Evolutionary conservation across 768 basidiomycete species (phyloP), one percentile per base, ranked within the genome.

Genomic region (Auriscalpium microsporum): DNA sequence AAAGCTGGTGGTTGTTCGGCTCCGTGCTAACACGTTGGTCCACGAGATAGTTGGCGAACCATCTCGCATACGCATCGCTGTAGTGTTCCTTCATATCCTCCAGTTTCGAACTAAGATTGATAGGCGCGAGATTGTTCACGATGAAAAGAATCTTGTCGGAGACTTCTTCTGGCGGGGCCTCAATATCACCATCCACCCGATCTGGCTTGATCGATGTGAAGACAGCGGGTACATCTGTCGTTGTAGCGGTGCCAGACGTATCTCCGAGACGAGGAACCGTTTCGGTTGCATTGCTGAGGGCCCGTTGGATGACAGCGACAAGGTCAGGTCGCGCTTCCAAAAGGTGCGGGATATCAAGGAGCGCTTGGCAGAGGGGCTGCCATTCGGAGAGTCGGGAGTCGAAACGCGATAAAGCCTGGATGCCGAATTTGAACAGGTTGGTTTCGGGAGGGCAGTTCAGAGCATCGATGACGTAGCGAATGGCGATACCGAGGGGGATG

Each of bases 1-100:
- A 99, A 36, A 98, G 81, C 48, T 84, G 80, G 62, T 98, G 96
- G 65, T 98, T 96, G 76, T 99, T 99, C 52, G 92, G 92, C 71
- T 99, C 96, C 55, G 88, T 87, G 71, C 87, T 89, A 69, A 98
- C 84, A 38, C 96, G 89, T 65, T 97, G 91, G 64, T 94, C 92
- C 37, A 99, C 94, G 48, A 99, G 79, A 69, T 98, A 99, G 67
- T 96, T 88, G 46, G 96, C 95, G 64, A 99, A 96, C 96, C 96
- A 99, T 47, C 88, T 80, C 8, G 91, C 83, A 66, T 93, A 84
- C 42, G 81, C 75, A 62, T 94, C 87, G 47, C 87, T 79, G 70
- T 95, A 95, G 54, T 89, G 76, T 35, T 82, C 83, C 54, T 77
- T 78, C 86, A 99, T 93, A 64, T 98, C 96, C 35, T 72, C 69